These are phyloP conservation scores for Hygrocybe coccinea DNA, from an alignment of 768 basidiomycete genomes.

Conservation along the genomic window DNA sequence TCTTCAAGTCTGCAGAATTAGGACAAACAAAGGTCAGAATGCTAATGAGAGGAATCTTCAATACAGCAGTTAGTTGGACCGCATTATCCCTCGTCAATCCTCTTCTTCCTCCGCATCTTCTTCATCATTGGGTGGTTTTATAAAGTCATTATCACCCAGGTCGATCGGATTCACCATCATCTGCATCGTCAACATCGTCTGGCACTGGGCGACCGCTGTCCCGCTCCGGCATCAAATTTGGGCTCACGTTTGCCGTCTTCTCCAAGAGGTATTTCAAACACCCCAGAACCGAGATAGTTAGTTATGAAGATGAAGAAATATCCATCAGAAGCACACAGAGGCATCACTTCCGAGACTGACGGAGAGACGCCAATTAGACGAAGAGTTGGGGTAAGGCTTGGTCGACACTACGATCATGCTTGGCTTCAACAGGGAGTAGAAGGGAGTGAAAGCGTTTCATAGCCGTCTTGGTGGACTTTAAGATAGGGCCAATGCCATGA, in stretches of 20 bases:
- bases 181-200: neutral
- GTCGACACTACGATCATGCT: conserved; percentile 8
- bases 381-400: conserved; percentile 13
- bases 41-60: too few relatives aligned
- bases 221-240: conserved; percentile 7
- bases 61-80: neutral
- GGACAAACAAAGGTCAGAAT: too few relatives aligned
- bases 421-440: conserved; percentile 15
- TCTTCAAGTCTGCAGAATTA: too few relatives aligned
- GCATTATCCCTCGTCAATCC: neutral
- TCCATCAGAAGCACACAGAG: conserved; percentile 17
- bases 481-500: conserved; percentile 1
- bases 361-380: conserved; percentile 16
- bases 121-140: conserved; percentile 11
- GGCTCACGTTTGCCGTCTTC: conserved; percentile 8
- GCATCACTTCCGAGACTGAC: conserved; percentile 17
- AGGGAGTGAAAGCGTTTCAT: conserved; percentile 13
- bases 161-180: conserved; percentile 3
- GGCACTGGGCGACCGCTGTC: neutral
- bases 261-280: conserved; percentile 12
- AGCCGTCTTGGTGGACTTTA: neutral
- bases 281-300: conserved; percentile 11
- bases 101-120: too few relatives aligned
- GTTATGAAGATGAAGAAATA: conserved; percentile 13
- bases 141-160: conserved; percentile 1